A percentile compares a stretch with the other conserved stretches of the same genome.
Evolutionary conservation across 139 green algal species (phyloP).

Genomic region (Chlamydomonas incerta): DNA sequence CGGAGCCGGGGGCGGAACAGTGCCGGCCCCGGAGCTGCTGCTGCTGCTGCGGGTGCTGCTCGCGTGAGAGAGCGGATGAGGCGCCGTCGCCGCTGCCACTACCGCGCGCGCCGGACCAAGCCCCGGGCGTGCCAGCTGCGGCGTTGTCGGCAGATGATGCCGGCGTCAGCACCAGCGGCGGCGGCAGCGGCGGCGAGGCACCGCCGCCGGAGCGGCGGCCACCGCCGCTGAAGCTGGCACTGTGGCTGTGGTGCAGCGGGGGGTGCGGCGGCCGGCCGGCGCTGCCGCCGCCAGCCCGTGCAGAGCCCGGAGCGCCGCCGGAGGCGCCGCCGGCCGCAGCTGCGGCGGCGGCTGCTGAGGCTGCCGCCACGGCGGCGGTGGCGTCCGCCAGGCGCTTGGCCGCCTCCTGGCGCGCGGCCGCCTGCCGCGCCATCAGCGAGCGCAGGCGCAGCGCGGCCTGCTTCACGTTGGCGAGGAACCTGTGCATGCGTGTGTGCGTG

Average conservation of each 20-base stretch:
- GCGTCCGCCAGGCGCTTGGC: neutral
- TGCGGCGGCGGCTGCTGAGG: neutral
- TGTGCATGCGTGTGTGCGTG: neutral
- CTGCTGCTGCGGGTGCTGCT: neutral
- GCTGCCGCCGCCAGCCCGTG: neutral
- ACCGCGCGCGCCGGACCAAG: too few species aligned
- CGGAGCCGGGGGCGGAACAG: neutral
- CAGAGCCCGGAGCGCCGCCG: neutral
- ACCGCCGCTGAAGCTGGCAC: too few species aligned
- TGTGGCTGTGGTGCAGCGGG: too few species aligned
- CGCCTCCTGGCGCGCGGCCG: neutral
- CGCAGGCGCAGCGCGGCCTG: constrained; percentile 6
- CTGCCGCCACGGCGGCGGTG: neutral
- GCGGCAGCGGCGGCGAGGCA: too few species aligned
- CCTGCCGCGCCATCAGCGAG: neutral
- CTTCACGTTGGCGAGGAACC: constrained; percentile 25
- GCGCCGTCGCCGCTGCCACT: too few species aligned
- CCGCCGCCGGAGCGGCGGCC: neutral
- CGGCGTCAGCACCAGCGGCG: too few species aligned
- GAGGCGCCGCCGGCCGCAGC: neutral
- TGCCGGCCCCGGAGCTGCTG: too few species aligned
- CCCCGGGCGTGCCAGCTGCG: too few species aligned
- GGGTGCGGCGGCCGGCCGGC: neutral
- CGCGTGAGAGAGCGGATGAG: too few species aligned
- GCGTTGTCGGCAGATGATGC: neutral